Conservation (phyloP, 2,329 filamentous ascomycete species). For the Scedosporium minutisporum region DNA sequence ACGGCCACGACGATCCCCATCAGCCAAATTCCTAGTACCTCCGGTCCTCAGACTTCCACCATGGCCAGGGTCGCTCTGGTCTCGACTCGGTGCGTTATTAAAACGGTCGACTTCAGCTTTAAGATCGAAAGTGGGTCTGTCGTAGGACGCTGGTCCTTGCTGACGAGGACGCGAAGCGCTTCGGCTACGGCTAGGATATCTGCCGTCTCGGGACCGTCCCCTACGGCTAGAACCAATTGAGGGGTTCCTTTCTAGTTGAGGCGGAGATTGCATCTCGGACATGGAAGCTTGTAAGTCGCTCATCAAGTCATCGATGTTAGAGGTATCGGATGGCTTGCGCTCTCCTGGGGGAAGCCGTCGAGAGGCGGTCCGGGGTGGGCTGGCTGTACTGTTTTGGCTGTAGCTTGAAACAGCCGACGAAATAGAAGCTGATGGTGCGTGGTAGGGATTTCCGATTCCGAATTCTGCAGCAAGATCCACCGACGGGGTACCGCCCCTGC, state of each 20-base stretch:
- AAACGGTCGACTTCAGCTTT: slow-evolving; percentile 3
- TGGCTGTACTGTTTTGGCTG: slow-evolving; percentile 5
- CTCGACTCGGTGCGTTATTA: neutral
- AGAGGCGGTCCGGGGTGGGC: neutral
- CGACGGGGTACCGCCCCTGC: slow-evolving; percentile 24
- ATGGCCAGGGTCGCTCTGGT: neutral
- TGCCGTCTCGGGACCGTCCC: slow-evolving; percentile 1
- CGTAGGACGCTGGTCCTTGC: neutral
- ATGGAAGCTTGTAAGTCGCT: slow-evolving; percentile 46
- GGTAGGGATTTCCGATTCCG: slow-evolving; percentile 53
- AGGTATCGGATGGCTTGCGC: slow-evolving; percentile 30
- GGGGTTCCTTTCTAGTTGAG: slow-evolving; percentile 4
- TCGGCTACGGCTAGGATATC: slow-evolving; percentile 1
- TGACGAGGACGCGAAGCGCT: neutral
- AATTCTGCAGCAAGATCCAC: slow-evolving; percentile 53
- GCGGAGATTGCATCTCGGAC: slow-evolving; percentile 24
- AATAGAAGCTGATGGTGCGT: slow-evolving; percentile 38
- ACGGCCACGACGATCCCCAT: neutral
- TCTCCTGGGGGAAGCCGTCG: slow-evolving; percentile 8
- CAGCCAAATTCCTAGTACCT: neutral
- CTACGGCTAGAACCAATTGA: slow-evolving; percentile 2
- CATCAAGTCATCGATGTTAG: slow-evolving; percentile 43
- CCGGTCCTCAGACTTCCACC: neutral
- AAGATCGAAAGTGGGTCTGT: neutral
- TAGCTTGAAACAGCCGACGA: slow-evolving; percentile 8